Conservation (phyloP, 2,329 filamentous ascomycete genomes). For the Pyrenophora teres region DNA sequence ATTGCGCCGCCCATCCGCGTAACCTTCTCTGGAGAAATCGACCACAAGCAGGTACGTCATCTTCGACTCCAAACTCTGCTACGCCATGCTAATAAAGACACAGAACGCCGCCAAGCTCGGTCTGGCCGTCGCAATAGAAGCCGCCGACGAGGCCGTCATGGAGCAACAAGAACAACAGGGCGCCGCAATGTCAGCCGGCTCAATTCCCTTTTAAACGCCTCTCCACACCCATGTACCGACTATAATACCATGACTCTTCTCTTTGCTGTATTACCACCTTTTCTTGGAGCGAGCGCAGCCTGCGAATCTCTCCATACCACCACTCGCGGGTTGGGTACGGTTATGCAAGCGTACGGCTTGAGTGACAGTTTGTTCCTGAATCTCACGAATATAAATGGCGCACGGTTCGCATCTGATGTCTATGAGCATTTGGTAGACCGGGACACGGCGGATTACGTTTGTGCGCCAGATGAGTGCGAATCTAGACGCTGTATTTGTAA, state of each 20-base stretch:
- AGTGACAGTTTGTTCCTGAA: slow-evolving; percentile 11
- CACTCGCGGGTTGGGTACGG: slow-evolving; percentile 37
- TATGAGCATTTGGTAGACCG: slow-evolving; percentile 25
- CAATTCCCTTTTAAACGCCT: slow-evolving; percentile 49
- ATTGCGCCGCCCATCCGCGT: slow-evolving; percentile 90
- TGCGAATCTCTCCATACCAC: slow-evolving; percentile 24
- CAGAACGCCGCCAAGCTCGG: slow-evolving; percentile 96
- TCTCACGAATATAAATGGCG: slow-evolving; percentile 31
- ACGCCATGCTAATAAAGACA: slow-evolving; percentile 27
- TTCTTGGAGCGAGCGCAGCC: slow-evolving; percentile 37
- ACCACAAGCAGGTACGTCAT: slow-evolving; percentile 84
- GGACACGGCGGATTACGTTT: slow-evolving; percentile 15
- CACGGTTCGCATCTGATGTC: slow-evolving; percentile 27
- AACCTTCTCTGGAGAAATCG: slow-evolving; percentile 95
- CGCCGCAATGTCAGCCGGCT: slow-evolving; percentile 31
- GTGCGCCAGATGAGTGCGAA: slow-evolving; percentile 16
- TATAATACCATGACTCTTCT: slow-evolving; percentile 46
- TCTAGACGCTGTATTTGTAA: slow-evolving; percentile 33
- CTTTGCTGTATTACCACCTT: slow-evolving; percentile 49
- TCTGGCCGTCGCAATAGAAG: slow-evolving; percentile 75
- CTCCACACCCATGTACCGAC: slow-evolving; percentile 33
- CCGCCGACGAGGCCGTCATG: slow-evolving; percentile 49
- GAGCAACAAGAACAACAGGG: slow-evolving; percentile 46
- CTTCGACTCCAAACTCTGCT: not conserved
- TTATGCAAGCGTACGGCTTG: slow-evolving; percentile 20